phyloP scores from a whole-genome alignment of 2,329 filamentous ascomycete genomes.

The Clonostachys sp. region DNA sequence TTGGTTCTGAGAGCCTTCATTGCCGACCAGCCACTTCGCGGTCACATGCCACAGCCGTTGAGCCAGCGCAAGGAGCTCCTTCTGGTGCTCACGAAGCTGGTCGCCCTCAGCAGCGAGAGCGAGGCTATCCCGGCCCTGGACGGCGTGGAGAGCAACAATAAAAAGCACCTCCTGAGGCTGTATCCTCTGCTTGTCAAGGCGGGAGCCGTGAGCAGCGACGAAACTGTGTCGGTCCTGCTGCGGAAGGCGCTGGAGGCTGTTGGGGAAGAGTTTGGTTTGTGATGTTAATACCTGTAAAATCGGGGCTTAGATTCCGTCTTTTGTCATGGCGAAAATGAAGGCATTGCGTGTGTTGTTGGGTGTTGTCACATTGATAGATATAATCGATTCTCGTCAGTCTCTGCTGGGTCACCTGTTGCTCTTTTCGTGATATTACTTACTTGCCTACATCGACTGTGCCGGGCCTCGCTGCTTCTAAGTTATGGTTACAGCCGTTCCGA shows the following conservation, averaged over 20 bases:
- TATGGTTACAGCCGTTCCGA: too few relatives aligned
- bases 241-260: slow-evolving; percentile 58
- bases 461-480: too few relatives aligned
- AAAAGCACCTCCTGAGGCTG: slow-evolving; percentile 74
- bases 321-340: too few relatives aligned
- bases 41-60: slow-evolving; percentile 82
- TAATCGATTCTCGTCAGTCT: too few relatives aligned
- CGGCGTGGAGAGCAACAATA: slow-evolving; percentile 47
- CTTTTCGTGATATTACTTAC: too few relatives aligned
- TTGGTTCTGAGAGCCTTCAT: slow-evolving; percentile 80
- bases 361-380: too few relatives aligned
- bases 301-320: too few relatives aligned
- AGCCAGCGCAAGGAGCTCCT: slow-evolving; percentile 75
- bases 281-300: too few relatives aligned
- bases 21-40: slow-evolving; percentile 85
- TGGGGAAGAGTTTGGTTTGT: slow-evolving; percentile 45
- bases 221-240: slow-evolving; percentile 52
- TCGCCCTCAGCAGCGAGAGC: slow-evolving; percentile 64
- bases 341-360: too few relatives aligned
- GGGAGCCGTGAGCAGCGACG: slow-evolving; percentile 52
- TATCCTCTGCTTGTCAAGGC: slow-evolving; percentile 74
- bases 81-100: slow-evolving; percentile 63
- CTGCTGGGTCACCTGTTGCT: too few relatives aligned
- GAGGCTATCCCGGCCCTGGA: slow-evolving; percentile 59
- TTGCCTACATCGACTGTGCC: too few relatives aligned